phyloP scores from a whole-genome alignment of 352 stramenopile genomes.

The Phytophthora melonis region DNA sequence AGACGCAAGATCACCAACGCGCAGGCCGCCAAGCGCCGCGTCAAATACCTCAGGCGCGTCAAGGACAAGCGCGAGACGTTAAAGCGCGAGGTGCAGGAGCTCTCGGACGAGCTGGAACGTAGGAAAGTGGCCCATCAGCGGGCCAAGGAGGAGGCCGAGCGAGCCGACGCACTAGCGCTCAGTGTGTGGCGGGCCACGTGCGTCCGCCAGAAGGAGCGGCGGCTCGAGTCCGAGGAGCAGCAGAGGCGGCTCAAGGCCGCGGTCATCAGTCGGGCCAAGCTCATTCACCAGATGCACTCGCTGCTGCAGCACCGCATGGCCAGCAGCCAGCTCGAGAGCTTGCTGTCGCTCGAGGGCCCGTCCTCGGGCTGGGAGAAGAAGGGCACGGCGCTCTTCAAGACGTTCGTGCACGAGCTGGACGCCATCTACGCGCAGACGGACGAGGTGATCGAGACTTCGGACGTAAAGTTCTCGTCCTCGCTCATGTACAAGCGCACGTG shows the following conservation, averaged over 20 bases:
- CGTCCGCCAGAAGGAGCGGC: slow-evolving; percentile 34
- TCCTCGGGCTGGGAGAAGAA: slow-evolving; percentile 20
- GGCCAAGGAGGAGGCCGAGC: slow-evolving; percentile 24
- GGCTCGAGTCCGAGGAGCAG: slow-evolving; percentile 34
- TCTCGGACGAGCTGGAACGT: slow-evolving; percentile 11
- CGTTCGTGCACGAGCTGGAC: slow-evolving; percentile 42
- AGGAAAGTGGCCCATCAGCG: slow-evolving; percentile 18
- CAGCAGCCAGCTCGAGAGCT: slow-evolving; percentile 23
- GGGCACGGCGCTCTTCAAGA: slow-evolving; percentile 38
- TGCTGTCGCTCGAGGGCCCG: slow-evolving; percentile 19
- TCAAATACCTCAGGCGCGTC: slow-evolving; percentile 37
- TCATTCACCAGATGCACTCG: slow-evolving; percentile 40
- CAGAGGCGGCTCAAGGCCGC: slow-evolving; percentile 28
- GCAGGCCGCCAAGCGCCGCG: slow-evolving; percentile 33
- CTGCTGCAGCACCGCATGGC: slow-evolving; percentile 29
- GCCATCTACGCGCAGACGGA: slow-evolving; percentile 38
- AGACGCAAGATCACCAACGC: slow-evolving; percentile 38
- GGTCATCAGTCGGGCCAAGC: slow-evolving; percentile 30
- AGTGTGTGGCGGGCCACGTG: slow-evolving; percentile 34
- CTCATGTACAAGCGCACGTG: slow-evolving; percentile 33
- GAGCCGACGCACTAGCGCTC: slow-evolving; percentile 21
- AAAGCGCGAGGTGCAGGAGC: slow-evolving; percentile 8
- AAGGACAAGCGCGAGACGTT: slow-evolving; percentile 36
- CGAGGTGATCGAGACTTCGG: slow-evolving; percentile 26
- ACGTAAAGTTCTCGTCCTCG: slow-evolving; percentile 29